Base-by-base conservation (phyloP, 306 rosid genomes). In the Medicago arabica region DNA sequence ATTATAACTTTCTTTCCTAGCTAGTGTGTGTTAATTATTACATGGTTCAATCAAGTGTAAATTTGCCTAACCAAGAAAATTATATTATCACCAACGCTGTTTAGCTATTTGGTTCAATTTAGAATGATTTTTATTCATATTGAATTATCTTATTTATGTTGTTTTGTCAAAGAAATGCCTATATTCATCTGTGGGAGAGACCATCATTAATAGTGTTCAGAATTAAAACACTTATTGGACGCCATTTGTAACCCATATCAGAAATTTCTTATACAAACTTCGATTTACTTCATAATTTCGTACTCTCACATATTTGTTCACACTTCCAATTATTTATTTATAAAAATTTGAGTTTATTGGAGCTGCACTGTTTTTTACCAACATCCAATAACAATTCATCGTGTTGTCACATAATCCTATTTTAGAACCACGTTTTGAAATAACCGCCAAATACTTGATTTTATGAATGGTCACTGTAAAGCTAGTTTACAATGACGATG, bases 1-100 rank as follows among this genome's bases (percentile, higher is more conserved):
- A 71, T 21, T 21, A 53, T 31, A 69, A 81, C 25, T 38, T 10
- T 58, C 36, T 15, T 44, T 17, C 55, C 66, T 7, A 40, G 16
- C 25, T 59, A 49, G 50, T 16, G 58, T 36, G n/a, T 18, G 11
- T 28, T 44, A 15, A 50, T n/a, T 49, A 49, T n/a, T 50, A 50
- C 17, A 50, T n/a, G 57, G 19, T n/a, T 50, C 6, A 50, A 50
- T 50, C 3, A 50, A 50, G 57, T 50, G 57, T 7, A 50, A 50
- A 17, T 50, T 50, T 74, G 74, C 66, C 49, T 43, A 43, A 4
- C 38, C 38, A 34, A 34, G 38, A 34, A 6, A 34, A 34, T 34
- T 34, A 34, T 34, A 34, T 66, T 41, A 63, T 16, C 11, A 63
- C 25, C 47, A 34, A 63, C 9, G 58, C 0, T 51, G 58, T 51